Base-by-base conservation (phyloP, 129 eudicot species). In the Saussurea involucrata region DNA sequence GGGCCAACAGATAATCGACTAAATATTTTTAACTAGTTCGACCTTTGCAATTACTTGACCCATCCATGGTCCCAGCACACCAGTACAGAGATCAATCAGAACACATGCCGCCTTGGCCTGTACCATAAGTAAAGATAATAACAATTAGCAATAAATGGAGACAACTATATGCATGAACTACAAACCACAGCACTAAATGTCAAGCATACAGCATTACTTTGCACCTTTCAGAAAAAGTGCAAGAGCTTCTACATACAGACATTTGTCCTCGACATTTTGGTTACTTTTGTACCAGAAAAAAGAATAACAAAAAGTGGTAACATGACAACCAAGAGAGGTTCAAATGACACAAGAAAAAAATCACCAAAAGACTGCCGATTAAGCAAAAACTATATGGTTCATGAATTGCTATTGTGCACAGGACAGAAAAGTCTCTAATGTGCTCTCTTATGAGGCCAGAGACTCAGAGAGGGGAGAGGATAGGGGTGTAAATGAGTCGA, bases 71-170 rank as follows among this genome's bases (percentile, higher is more conserved):
- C 96, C 98, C 64, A 94, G 83, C 73, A 92, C 90, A 69, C 96
- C 88, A 36, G 90, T 86, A 82, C 98, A 94, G 72, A 94, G 84
- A 86, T 94, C 98, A 70, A 94, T 91, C 70, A 94, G 96, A 63
- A 94, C 87, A 64, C 97, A 85, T 55, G 97, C 92, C 63, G 98
- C 92, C 86, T 86, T 94, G 69, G 96, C 93, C 97, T 91, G 92
- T 77, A 64, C 65, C 58, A 76, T 42, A 66, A 66, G 58, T 24
- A 68, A 3, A 67, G 74, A 75, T 27, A 66, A 68, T 49, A 80
- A 69, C 27, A 20, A 24, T 69, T 80, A 42, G 61, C 78, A 60
- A 63, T 24, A 9, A 63, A 29, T 29, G 18, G 21, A 61, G 57
- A 27, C 31, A 40, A 65, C 72, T 36, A 80, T n/a, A 27, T 53